These are phyloP conservation scores for Catharanthus roseus DNA, from an alignment of 257 asterid species.

Conservation along the genomic window DNA sequence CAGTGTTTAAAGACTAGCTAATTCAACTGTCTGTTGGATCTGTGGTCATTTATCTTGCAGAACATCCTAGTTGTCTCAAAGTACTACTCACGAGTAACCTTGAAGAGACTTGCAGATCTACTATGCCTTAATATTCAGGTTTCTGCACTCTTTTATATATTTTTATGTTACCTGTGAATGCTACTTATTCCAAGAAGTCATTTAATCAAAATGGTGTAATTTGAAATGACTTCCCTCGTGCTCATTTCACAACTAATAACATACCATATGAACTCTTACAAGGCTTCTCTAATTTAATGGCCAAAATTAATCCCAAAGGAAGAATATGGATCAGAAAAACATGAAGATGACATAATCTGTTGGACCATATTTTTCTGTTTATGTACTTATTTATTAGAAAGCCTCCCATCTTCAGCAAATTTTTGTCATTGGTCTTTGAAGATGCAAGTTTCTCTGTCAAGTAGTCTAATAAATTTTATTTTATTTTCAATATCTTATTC, in stretches of 20 bases:
- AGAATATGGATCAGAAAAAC: neutral
- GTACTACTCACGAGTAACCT: constrained; percentile 80
- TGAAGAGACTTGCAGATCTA: constrained; percentile 89
- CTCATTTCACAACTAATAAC: neutral
- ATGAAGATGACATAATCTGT: neutral
- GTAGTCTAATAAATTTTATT: neutral
- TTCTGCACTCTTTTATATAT: neutral
- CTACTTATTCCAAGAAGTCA: neutral
- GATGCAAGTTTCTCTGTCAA: neutral
- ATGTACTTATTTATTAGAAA: neutral
- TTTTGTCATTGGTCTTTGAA: neutral
- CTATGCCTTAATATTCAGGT: constrained; percentile 82
- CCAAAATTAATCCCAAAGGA: neutral
- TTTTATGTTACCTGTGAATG: neutral
- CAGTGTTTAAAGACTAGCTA: neutral
- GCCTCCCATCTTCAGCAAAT: neutral
- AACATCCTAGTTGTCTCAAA: constrained; percentile 90
- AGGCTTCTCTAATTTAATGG: neutral
- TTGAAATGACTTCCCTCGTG: too few relatives aligned
- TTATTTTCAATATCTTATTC: neutral
- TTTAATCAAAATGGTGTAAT: neutral
- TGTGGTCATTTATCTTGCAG: constrained; percentile 40
- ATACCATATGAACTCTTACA: neutral
- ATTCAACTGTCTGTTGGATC: constrained; percentile 3
- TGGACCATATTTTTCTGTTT: neutral